phyloP scores from a whole-genome alignment of 345 rosid genomes.

The Schrenkiella parvula region DNA sequence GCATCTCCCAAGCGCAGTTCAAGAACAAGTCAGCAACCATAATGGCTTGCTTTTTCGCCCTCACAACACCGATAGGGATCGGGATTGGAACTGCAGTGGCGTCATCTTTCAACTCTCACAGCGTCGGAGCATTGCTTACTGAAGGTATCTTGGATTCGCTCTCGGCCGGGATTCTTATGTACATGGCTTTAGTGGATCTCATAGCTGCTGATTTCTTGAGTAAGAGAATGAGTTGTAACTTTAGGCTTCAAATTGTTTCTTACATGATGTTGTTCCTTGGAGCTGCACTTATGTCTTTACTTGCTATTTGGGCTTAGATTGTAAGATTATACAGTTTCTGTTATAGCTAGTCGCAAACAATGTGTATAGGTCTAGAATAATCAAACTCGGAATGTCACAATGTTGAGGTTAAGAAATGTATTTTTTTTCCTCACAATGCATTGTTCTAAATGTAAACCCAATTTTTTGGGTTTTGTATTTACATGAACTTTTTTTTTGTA shows the following conservation, averaged over 20 bases:
- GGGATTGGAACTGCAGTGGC: slow-evolving; percentile 62
- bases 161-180: slow-evolving; percentile 86
- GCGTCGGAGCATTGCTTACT: slow-evolving; percentile 49
- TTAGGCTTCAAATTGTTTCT: slow-evolving; percentile 71
- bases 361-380: slow-evolving; percentile 6
- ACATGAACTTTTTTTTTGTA: too few relatives aligned
- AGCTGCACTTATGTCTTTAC: slow-evolving; percentile 77
- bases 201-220: slow-evolving; percentile 93
- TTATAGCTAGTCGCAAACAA: not conserved
- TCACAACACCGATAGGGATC: slow-evolving; percentile 77
- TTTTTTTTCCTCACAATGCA: too few relatives aligned
- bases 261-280: slow-evolving; percentile 75
- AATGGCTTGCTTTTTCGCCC: slow-evolving; percentile 84
- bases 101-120: slow-evolving; percentile 57
- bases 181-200: slow-evolving; percentile 95
- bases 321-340: not conserved
- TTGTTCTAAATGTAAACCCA: too few relatives aligned
- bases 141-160: slow-evolving; percentile 84
- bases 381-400: not conserved
- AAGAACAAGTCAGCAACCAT: slow-evolving; percentile 44
- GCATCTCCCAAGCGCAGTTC: slow-evolving; percentile 89
- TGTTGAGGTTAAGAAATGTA: not conserved
- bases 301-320: slow-evolving; percentile 78
- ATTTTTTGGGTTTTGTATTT: not conserved
- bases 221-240: slow-evolving; percentile 85